Evolutionary conservation across 2,329 filamentous ascomycete species (phyloP), one percentile per base, ranked within the genome.

Genomic region (Apiospora aurea): DNA sequence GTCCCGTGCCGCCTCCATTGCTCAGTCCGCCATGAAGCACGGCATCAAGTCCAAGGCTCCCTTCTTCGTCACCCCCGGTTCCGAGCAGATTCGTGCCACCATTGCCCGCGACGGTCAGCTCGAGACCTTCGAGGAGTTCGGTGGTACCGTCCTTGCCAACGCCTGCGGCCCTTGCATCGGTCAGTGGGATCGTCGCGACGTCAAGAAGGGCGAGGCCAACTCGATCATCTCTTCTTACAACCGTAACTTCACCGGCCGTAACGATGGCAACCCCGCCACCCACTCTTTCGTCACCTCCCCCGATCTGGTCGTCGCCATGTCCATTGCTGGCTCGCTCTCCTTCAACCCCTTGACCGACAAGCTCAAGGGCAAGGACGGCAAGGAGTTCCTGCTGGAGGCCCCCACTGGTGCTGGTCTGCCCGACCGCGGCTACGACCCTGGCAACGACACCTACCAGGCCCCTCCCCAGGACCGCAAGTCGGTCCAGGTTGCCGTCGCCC

Each of bases 211-310:
- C 77, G 92, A 94, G 79, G 87, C 95, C 80, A 99, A 99, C 91
- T 97, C 95, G 8, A 99, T 99, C 83, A 88, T 99, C 82, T 98
- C 95, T 67, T 98, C 96, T 41, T 99, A 98, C 92, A 99, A 99
- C 93, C 95, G 96, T 85, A 98, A 99, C 91, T 98, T 99, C 88
- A 98, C 96, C 74, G 96, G 96, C 77, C 94, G 96, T 82, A 98
- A 98, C 84, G 95, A 97, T 78, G 95, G 94, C 77, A 98, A 97
- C 89, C 95, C 95, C 53, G 94, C 94, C 71, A 97, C 95, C 69
- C 95, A 97, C 87, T 94, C 94, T 72, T 97, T 97, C 83, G 95
- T 97, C 77, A 92, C 95, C 75, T 97, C 94, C 8, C 95, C 95
- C 71, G 95, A 97, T 82, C 87, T 97, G 74, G 94, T 97, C 61